Evolutionary conservation across 1,284 basidiomycete genomes (phyloP), one percentile per base, ranked within the genome.

Genomic region (Sanghuangporus baumii): DNA sequence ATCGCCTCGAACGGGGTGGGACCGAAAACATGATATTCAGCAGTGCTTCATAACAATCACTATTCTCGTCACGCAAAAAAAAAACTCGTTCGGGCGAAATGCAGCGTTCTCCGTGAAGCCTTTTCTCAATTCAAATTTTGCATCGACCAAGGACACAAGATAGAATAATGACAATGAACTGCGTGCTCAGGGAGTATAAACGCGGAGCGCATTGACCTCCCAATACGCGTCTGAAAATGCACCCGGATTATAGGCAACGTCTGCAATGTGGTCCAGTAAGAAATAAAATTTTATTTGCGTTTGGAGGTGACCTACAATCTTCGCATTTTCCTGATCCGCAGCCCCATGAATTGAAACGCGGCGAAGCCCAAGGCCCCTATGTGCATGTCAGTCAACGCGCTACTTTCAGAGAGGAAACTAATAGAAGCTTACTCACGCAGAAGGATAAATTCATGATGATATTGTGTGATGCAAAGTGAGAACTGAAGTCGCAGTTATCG

Each of bases 211-310:
- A 68, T 83, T 82, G 70, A 89, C 75, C 59, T 82, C 81, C 85
- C 86, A 89, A 71, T 83, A 88, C 3, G 86, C 83, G 12, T 86
- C 76, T 16, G 60, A 56, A 70, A 88, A 88, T 9, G 75, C 77
- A 6, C 69, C 62, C 0, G 87, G 85, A 66, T 84, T 78, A 64
- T 81, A 79, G 67, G 80, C 69, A 37, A 86, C 85, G 68, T 76
- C 83, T 85, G 69, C 6, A 26, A 26, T 51, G 16, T 41, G 12
- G 40, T 12, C 14, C 7, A 26, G 48, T 46, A 37, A 26, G 23
- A 16, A 48, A 37, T 14, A 20, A 34, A 48, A 16, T 46, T 3
- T 1, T 11, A 11, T 57, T 11, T 8, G 5, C 6, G 16, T 20
- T 40, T 18, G 6, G n/a, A 31, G 12, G 41, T 3, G 34, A 62